phyloP scores from a whole-genome alignment of 2,329 filamentous ascomycete genomes.

The Claviceps citrina region DNA sequence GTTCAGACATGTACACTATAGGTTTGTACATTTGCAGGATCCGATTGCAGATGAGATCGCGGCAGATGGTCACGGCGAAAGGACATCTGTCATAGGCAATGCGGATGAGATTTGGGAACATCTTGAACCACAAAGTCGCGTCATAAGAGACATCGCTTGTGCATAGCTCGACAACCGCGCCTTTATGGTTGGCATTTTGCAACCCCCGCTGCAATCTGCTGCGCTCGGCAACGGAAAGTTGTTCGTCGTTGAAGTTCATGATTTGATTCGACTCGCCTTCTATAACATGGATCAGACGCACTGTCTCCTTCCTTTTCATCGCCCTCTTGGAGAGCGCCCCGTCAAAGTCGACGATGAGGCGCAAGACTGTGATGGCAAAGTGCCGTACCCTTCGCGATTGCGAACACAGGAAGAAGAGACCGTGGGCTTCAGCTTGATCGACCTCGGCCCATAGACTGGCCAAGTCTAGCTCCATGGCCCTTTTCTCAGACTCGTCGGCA shows the following conservation, averaged over 20 bases:
- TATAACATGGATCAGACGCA: constrained; percentile 75
- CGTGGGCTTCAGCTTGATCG: constrained; percentile 92
- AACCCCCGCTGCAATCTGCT: constrained; percentile 84
- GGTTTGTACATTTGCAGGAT: constrained; percentile 84
- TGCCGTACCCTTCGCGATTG: constrained; percentile 79
- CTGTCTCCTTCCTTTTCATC: constrained; percentile 43
- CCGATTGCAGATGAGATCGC: constrained; percentile 83
- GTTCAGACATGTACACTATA: constrained; percentile 66
- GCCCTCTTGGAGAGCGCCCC: constrained; percentile 60
- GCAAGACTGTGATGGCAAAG: constrained; percentile 82
- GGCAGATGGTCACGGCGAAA: constrained; percentile 76
- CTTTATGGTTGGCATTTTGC: constrained; percentile 67
- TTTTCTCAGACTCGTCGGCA: constrained; percentile 46
- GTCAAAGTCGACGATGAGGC: constrained; percentile 88
- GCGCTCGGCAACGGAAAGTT: constrained; percentile 78
- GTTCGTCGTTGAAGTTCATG: constrained; percentile 83
- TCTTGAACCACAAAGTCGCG: constrained; percentile 89
- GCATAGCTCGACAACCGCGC: constrained; percentile 82
- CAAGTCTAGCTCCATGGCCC: constrained; percentile 65
- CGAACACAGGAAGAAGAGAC: constrained; percentile 91
- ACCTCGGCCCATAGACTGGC: constrained; percentile 85
- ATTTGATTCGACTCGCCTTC: constrained; percentile 79
- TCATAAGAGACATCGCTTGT: constrained; percentile 93
- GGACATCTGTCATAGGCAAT: constrained; percentile 83
- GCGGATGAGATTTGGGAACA: constrained; percentile 87